Conservation (phyloP, 805 yeast species). For the Candida boidinii region DNA sequence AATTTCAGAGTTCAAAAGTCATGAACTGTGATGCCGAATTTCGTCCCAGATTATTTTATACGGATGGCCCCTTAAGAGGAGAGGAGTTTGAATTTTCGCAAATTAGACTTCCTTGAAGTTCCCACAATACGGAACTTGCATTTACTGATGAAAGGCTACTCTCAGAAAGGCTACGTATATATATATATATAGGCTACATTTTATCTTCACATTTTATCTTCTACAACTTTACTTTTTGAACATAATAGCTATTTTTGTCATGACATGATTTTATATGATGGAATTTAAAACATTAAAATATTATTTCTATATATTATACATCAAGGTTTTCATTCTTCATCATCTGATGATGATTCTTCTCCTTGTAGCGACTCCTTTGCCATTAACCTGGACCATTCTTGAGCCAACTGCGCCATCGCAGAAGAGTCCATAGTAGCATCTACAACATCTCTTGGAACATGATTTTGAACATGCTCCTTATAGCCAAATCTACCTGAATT, state of each 20-base stretch:
- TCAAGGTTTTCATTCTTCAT: background rate
- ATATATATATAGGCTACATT: too few species aligned
- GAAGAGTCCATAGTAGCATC: slow-evolving; percentile 69
- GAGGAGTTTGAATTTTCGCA: too few species aligned
- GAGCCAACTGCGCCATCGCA: slow-evolving; percentile 61
- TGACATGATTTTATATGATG: too few species aligned
- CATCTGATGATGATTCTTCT: background rate
- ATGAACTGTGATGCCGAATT: slow-evolving; percentile 36
- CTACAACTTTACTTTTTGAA: too few species aligned
- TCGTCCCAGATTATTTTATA: slow-evolving; percentile 38
- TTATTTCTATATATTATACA: too few species aligned
- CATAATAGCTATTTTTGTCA: too few species aligned
- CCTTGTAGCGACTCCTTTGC: slow-evolving; percentile 20
- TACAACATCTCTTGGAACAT: slow-evolving; percentile 85
- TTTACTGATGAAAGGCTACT: too few species aligned
- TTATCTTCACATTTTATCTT: too few species aligned
- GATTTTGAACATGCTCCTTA: slow-evolving; percentile 81
- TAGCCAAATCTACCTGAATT: slow-evolving; percentile 70
- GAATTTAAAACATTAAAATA: too few species aligned
- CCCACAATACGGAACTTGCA: too few species aligned
- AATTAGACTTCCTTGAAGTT: too few species aligned
- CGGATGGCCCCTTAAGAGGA: slow-evolving; percentile 35
- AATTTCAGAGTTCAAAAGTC: slow-evolving; percentile 41
- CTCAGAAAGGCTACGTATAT: too few species aligned
- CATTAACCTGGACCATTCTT: slow-evolving; percentile 38